Conservation (phyloP, 208 protist species). For the Acanthamoeba quina region DNA sequence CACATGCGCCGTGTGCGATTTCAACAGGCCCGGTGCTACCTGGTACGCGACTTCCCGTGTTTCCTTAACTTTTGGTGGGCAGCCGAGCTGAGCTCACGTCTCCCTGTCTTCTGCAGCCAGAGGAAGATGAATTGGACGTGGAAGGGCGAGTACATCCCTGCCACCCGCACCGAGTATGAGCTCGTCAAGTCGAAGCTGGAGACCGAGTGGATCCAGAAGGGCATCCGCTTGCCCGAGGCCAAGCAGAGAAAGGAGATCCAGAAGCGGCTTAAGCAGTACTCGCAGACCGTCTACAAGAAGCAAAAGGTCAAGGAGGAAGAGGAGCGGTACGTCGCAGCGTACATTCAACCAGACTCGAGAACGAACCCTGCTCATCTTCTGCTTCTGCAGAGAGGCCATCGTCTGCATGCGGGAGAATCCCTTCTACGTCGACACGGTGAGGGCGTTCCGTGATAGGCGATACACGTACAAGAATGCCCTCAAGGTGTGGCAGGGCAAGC, state of each 20-base stretch:
- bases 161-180: constrained; percentile 95
- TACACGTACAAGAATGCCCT: constrained; percentile 99
- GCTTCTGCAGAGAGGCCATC: constrained; percentile 89
- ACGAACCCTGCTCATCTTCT: background rate
- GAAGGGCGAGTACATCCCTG: constrained; percentile 98
- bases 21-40: constrained; percentile 95
- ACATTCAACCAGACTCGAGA: background rate
- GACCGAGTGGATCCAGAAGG: constrained; percentile 94
- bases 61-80: background rate
- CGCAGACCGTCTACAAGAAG: constrained; percentile 96
- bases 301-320: constrained; percentile 93
- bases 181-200: constrained; percentile 97
- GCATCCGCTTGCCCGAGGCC: constrained; percentile 16
- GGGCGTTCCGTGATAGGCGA: constrained; percentile 98
- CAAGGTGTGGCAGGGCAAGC: constrained; percentile 96
- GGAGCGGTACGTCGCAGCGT: constrained; percentile 1
- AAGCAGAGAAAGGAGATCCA: constrained; percentile 95
- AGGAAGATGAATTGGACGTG: constrained; percentile 99
- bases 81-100: background rate
- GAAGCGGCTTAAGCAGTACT: constrained; percentile 97
- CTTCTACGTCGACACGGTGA: constrained; percentile 99
- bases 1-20: constrained; percentile 97
- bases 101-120: constrained; percentile 92
- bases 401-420: constrained; percentile 99
- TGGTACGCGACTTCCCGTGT: constrained; percentile 77